Conservation (phyloP, 148 eudicot species). For the Rhododendron vialii region DNA sequence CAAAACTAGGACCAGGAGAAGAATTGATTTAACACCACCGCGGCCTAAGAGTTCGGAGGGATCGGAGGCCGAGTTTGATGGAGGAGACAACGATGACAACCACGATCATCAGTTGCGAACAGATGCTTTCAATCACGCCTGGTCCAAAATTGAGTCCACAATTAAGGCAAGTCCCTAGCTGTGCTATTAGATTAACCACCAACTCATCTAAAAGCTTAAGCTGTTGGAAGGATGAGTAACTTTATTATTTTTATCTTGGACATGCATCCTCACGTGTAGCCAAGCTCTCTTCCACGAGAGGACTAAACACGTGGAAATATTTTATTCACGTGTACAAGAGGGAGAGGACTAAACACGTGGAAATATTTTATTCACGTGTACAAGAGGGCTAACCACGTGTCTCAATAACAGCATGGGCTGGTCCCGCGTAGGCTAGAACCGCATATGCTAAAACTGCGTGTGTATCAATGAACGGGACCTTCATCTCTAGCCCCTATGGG, state of each 20-base stretch:
- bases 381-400: no score
- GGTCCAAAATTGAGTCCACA: slow-evolving; percentile 61
- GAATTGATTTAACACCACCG: slow-evolving; percentile 28
- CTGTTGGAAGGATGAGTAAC: neutral
- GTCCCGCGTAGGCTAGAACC: no score
- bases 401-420: no score
- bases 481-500: no score
- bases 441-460: no score
- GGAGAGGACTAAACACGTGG: neutral
- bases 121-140: slow-evolving; percentile 44
- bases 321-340: neutral
- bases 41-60: slow-evolving; percentile 6
- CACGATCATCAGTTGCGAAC: slow-evolving; percentile 17
- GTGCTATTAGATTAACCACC: neutral
- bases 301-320: neutral
- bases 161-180: slow-evolving; percentile 38
- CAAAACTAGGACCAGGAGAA: slow-evolving; percentile 32
- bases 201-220: neutral
- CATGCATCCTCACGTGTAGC: neutral
- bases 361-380: neutral
- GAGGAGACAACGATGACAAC: slow-evolving; percentile 9
- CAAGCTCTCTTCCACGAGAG: neutral
- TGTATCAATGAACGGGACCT: no score
- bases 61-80: slow-evolving; percentile 8
- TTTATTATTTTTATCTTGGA: no score